Evolutionary conservation across 441 rosid species (phyloP).

Genomic region (Pelargonium citronellum): DNA sequence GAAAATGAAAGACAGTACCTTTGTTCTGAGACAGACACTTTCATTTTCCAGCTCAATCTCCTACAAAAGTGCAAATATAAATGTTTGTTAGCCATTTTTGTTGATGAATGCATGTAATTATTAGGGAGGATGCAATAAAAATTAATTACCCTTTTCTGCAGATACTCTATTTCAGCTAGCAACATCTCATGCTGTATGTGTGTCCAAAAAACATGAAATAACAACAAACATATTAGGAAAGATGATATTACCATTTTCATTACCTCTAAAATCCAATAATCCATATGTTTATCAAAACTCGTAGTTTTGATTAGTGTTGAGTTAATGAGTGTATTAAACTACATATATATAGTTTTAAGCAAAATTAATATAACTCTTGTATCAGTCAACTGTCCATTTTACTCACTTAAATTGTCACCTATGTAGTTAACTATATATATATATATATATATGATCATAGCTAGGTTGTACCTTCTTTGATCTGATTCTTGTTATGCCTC

Average conservation of each 20-base stretch:
- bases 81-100: no score
- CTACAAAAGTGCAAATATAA: slow-evolving; percentile 25
- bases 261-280: no score
- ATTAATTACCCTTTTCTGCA: slow-evolving; percentile 70
- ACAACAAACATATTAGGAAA: background rate
- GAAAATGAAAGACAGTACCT: slow-evolving; percentile 35
- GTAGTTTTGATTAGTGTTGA: no score
- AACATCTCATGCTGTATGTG: slow-evolving; percentile 91
- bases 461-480: slow-evolving; percentile 68
- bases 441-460: no score
- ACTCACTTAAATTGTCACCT: no score
- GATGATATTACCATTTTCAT: background rate
- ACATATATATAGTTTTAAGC: no score
- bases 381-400: no score
- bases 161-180: slow-evolving; percentile 82
- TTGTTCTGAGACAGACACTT: slow-evolving; percentile 63
- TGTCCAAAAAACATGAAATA: slow-evolving; percentile 17
- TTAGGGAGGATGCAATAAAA: background rate
- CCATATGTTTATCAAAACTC: no score
- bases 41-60: slow-evolving; percentile 89
- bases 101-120: background rate
- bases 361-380: no score
- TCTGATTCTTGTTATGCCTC: slow-evolving; percentile 85
- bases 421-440: no score
- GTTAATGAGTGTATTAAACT: no score